Percentiles rank a stretch among this genome's conserved stretches.
phyloP scores from a whole-genome alignment of 2,329 filamentous ascomycete species.

The Hansfordia pulvinata region DNA sequence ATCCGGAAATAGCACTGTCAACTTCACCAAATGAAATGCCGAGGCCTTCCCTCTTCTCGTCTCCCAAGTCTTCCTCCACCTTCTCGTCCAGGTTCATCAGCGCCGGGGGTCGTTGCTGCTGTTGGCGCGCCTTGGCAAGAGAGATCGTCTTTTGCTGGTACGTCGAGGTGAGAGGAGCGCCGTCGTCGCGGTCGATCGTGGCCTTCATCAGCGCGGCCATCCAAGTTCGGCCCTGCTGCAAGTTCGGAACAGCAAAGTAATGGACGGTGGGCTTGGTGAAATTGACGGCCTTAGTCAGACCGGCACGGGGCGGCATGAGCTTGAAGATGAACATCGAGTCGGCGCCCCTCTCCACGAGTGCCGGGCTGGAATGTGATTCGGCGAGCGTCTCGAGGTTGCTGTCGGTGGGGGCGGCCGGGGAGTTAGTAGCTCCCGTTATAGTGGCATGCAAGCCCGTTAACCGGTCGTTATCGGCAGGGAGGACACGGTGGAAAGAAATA shows the following conservation, averaged over 20 bases:
- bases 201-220: constrained; percentile 99
- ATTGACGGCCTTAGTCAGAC: constrained; percentile 79
- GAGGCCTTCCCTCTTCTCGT: constrained; percentile 19
- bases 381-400: constrained; percentile 31
- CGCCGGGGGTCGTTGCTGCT: constrained; percentile 81
- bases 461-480: constrained; percentile 83
- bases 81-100: constrained; percentile 58
- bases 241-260: constrained; percentile 89
- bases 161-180: constrained; percentile 68
- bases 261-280: constrained; percentile 97
- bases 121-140: constrained; percentile 71
- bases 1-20: constrained; percentile 21
- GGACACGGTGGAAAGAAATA: constrained; percentile 93
- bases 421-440: constrained; percentile 70
- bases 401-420: constrained; percentile 40
- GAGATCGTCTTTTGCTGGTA: constrained; percentile 97
- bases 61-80: constrained; percentile 14
- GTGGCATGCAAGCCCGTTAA: constrained; percentile 85
- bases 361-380: constrained; percentile 23
- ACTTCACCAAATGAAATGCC: constrained; percentile 24
- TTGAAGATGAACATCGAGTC: constrained; percentile 95
- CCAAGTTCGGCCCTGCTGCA: constrained; percentile 82
- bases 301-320: constrained; percentile 77
- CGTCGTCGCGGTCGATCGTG: constrained; percentile 85
- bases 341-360: constrained; percentile 28